phyloP scores from a whole-genome alignment of 164 flowering plant genomes.

The Umbellularia californica region DNA sequence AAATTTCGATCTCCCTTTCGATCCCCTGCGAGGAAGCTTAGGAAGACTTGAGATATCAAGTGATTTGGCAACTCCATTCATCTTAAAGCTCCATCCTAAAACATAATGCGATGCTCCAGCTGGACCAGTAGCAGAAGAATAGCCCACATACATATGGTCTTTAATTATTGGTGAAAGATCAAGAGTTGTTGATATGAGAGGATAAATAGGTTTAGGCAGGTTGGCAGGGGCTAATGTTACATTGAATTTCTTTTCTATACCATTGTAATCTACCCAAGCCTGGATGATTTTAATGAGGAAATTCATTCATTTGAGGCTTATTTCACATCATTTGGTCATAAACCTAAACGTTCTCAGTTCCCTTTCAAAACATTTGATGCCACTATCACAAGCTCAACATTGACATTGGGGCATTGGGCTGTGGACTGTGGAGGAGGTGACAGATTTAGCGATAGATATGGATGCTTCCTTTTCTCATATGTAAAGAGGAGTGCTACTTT shows the following conservation, averaged over 20 bases:
- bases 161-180: constrained; percentile 47
- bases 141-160: constrained; percentile 57
- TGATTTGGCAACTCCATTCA: constrained; percentile 34
- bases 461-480: no score
- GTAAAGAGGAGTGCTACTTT: no score
- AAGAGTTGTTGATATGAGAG: constrained; percentile 32
- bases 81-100: constrained; percentile 58
- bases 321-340: no score
- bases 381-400: no score
- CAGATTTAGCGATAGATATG: no score
- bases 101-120: constrained; percentile 54
- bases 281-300: no score
- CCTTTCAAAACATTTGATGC: no score
- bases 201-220: constrained; percentile 33
- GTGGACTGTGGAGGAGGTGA: no score
- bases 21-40: constrained; percentile 23
- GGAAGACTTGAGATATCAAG: constrained; percentile 45
- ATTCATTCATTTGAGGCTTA: no score
- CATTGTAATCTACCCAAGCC: constrained; percentile 28
- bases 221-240: constrained; percentile 25
- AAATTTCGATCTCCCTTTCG: constrained; percentile 8
- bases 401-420: no score
- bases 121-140: constrained; percentile 63
- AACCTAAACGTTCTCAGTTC: no score
- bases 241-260: constrained; percentile 8